Evolutionary conservation across 495 filamentous ascomycete genomes (phyloP).

Genomic region (Penicillium angulare): DNA sequence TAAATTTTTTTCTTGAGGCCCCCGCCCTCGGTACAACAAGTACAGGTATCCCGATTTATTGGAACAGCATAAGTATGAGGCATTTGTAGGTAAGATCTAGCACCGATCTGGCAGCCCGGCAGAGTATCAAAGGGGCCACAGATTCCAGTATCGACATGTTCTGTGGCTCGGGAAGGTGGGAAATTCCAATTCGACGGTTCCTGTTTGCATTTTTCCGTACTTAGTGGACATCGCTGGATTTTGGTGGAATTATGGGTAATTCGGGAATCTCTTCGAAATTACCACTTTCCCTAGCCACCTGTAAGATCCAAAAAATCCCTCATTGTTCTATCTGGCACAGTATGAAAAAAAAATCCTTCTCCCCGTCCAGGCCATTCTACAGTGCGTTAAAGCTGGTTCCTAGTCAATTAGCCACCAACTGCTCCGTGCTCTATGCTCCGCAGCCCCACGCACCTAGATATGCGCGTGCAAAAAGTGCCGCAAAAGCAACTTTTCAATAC

Average conservation of each 20-base stretch:
- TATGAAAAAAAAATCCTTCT: background rate
- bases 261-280: no score
- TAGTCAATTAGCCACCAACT: background rate
- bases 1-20: background rate
- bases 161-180: no score
- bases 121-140: background rate
- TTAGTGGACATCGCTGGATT: no score
- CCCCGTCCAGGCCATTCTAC: background rate
- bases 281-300: constrained; percentile 8
- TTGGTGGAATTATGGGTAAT: no score
- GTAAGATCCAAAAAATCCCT: constrained; percentile 17
- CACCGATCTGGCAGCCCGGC: constrained; percentile 25
- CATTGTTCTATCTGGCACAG: constrained; percentile 1
- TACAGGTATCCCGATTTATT: background rate
- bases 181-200: background rate
- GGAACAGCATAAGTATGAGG: constrained; percentile 24
- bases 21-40: background rate
- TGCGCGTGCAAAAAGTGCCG: constrained; percentile 1
- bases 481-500: background rate
- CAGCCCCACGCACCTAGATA: constrained; percentile 5
- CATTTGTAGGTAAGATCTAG: constrained; percentile 23
- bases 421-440: constrained; percentile 12
- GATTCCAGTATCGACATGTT: background rate
- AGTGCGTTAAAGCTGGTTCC: background rate
- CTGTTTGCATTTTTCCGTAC: background rate